Percentiles rank a stretch among this genome's conserved stretches.
Conservation (phyloP, 2,329 filamentous ascomycete species). For the Penicillium expansum region DNA sequence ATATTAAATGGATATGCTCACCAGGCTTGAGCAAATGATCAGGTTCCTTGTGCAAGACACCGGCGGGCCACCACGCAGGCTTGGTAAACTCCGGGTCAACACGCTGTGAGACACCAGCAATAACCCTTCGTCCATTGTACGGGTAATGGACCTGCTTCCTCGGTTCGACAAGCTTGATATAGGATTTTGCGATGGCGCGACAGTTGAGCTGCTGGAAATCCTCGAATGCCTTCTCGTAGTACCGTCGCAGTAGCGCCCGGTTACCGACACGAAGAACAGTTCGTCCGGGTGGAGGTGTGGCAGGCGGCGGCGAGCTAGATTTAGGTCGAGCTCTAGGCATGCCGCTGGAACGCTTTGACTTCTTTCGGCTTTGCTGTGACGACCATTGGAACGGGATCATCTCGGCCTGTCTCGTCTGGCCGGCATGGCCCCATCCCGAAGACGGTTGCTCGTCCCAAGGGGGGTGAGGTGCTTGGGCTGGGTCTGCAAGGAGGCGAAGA, state of each 20-base stretch:
- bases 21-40: conserved; percentile 35
- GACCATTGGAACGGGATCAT: conserved; percentile 36
- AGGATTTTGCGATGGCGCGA: conserved; percentile 45
- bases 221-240: conserved; percentile 43
- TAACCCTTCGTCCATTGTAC: conserved; percentile 44
- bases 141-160: conserved; percentile 50
- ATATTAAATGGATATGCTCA: conserved; percentile 8
- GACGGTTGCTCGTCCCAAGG: conserved; percentile 15
- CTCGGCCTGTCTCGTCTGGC: conserved; percentile 18
- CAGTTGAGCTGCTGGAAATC: conserved; percentile 48
- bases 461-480: conserved; percentile 5
- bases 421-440: conserved; percentile 26
- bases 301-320: conserved; percentile 20
- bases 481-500: conserved; percentile 3
- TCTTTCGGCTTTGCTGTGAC: conserved; percentile 27
- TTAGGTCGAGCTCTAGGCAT: conserved; percentile 18
- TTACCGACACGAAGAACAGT: conserved; percentile 32
- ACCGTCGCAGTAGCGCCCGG: conserved; percentile 29
- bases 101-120: conserved; percentile 30
- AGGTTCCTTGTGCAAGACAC: conserved; percentile 34
- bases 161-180: conserved; percentile 49
- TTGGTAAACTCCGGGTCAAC: conserved; percentile 36
- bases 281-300: conserved; percentile 17
- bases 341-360: conserved; percentile 21
- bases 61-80: conserved; percentile 36